These are phyloP conservation scores for Salix viminalis DNA, from an alignment of 345 rosid species.

Conservation along the genomic window DNA sequence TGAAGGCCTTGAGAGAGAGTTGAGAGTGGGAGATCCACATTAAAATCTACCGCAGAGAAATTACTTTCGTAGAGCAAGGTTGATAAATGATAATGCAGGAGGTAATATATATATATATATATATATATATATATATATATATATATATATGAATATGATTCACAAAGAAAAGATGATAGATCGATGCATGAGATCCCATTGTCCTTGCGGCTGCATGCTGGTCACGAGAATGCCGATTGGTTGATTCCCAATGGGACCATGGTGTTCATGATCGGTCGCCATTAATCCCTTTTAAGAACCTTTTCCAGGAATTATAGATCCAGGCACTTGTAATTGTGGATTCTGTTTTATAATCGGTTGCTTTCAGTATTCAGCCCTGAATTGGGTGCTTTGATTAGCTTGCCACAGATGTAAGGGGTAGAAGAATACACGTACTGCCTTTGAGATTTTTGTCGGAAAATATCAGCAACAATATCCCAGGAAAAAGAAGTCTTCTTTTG, in stretches of 20 bases:
- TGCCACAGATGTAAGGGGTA: background rate
- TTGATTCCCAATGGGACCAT: background rate
- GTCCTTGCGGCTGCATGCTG: slow-evolving; percentile 4
- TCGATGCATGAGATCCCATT: background rate
- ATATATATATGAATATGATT: too few species aligned
- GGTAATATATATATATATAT: too few species aligned
- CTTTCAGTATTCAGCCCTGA: too few species aligned
- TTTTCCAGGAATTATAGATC: background rate
- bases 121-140: too few species aligned
- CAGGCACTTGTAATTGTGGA: background rate
- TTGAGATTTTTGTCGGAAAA: background rate
- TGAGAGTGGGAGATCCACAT: too few species aligned
- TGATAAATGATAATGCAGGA: too few species aligned
- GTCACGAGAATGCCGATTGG: background rate
- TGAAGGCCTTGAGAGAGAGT: too few species aligned
- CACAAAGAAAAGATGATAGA: background rate
- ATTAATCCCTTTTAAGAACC: background rate
- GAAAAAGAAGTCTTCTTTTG: background rate
- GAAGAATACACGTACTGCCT: background rate
- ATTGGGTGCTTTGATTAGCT: background rate
- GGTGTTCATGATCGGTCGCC: background rate
- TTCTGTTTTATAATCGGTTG: background rate
- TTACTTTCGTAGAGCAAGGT: too few species aligned
- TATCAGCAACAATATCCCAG: background rate
- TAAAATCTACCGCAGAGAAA: too few species aligned